Evolutionary conservation across 2,329 filamentous ascomycete genomes (phyloP).

Genomic region (Neopestalotiopsis sp.): DNA sequence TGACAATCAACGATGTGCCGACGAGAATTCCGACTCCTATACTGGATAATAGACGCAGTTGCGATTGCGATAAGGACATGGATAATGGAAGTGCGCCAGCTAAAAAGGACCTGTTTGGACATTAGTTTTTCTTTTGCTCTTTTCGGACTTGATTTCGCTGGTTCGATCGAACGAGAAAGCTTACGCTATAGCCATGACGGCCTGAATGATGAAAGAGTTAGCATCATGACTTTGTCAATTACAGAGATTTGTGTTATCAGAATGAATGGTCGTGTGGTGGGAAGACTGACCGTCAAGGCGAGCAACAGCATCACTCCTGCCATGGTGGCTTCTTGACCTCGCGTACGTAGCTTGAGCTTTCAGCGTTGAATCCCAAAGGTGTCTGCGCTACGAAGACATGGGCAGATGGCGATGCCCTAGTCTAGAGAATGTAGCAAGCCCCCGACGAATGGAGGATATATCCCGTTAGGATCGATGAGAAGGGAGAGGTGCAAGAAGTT

Average conservation of each 20-base stretch:
- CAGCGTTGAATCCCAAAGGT: background rate
- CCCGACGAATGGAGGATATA: no score
- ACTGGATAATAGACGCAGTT: constrained; percentile 87
- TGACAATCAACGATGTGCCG: constrained; percentile 93
- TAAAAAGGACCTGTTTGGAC: constrained; percentile 77
- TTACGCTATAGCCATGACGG: constrained; percentile 44
- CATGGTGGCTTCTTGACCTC: constrained; percentile 24
- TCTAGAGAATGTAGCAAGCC: background rate
- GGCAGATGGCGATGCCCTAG: background rate
- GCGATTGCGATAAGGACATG: constrained; percentile 84
- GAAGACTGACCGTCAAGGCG: constrained; percentile 36
- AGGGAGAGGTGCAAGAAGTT: no score
- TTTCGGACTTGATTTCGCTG: constrained; percentile 10
- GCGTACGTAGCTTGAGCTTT: constrained; percentile 1
- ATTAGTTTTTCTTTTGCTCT: constrained; percentile 10
- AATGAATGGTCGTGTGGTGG: constrained; percentile 18
- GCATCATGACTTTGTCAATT: constrained; percentile 17
- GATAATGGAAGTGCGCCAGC: constrained; percentile 90
- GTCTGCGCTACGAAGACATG: background rate
- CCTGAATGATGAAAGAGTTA: constrained; percentile 32
- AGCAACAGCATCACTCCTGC: constrained; percentile 41
- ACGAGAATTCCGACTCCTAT: constrained; percentile 94
- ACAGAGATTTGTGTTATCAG: background rate
- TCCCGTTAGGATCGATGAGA: no score
- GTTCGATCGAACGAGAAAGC: background rate